Evolutionary conservation across 2,329 filamentous ascomycete species (phyloP), one percentile per base, ranked within the genome.

Genomic region (Alternaria dauci): DNA sequence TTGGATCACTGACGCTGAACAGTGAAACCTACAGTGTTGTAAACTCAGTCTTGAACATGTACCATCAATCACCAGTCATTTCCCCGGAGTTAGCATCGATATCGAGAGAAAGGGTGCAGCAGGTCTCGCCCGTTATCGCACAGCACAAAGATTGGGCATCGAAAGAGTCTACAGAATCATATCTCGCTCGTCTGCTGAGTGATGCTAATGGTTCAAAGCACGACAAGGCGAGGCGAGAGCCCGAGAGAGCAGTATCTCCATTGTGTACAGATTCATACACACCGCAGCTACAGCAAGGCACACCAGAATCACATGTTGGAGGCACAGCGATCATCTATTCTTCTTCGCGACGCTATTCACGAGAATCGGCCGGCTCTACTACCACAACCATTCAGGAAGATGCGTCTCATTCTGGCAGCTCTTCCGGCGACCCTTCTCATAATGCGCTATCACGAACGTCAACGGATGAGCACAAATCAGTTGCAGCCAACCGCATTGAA

Each of bases 131-230:
- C 14, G 81, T 82, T 52, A 73, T 87, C 54, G 84, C 83, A n/a
- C 82, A 82, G 63, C 80, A 84, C 59, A 82, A 82, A 8, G 80
- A 82, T 34, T 87, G 84, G 82, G 83, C 85, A 52, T 83, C 84
- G 1, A 84, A 83, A 57, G 83, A 84, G 58, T 83, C 84, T 3
- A 85, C 83, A 3, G 83, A 85, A 61, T 79, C 85, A n/a, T 87
- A 85, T 70, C 72, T 87, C 5, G 81, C 85, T 58, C 79, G 85
- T 60, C 53, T 80, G n/a, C 57, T 80, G 30, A 78, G 76, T 58
- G 76, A 78, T 59, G 75, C 73, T 28, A 76, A 69, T 70, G 84
- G 61, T 52, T 61, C 63, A 28, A 61, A 56, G 52, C 54, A 60
- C 47, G 55, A 63, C 44, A 50, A 42, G n/a, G 16, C 59, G 23